Evolutionary conservation across 495 filamentous ascomycete species (phyloP).

Genomic region (Talaromyces ruber): DNA sequence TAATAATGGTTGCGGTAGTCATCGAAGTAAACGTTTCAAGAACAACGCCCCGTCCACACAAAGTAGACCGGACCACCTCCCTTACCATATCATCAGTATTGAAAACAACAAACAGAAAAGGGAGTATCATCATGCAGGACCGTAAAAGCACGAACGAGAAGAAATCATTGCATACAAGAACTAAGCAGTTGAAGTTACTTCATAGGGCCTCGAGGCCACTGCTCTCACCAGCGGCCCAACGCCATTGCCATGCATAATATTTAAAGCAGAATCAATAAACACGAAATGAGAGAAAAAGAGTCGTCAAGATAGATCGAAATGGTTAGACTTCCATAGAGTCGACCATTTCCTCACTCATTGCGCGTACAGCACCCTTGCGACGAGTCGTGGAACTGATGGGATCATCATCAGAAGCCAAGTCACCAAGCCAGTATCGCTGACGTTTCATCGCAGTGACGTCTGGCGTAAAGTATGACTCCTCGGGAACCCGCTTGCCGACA

Average conservation of each 20-base stretch:
- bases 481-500: constrained; percentile 38
- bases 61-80: not conserved
- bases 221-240: constrained; percentile 8
- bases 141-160: not conserved
- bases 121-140: not conserved
- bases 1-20: not conserved
- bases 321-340: constrained; percentile 57
- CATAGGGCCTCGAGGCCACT: constrained; percentile 3
- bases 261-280: not conserved
- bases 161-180: not conserved
- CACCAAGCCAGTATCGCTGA: constrained; percentile 74
- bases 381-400: constrained; percentile 6
- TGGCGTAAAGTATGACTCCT: constrained; percentile 40
- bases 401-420: constrained; percentile 23
- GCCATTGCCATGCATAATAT: constrained; percentile 5
- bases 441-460: constrained; percentile 61
- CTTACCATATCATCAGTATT: not conserved
- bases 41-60: not conserved
- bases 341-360: constrained; percentile 67
- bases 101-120: not conserved
- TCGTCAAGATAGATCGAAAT: not conserved
- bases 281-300: not conserved
- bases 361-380: constrained; percentile 47
- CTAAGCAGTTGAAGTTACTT: not conserved
- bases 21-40: not conserved